These are phyloP conservation scores for Xylaria bambusicola DNA, from an alignment of 495 filamentous ascomycete species.

Conservation along the genomic window DNA sequence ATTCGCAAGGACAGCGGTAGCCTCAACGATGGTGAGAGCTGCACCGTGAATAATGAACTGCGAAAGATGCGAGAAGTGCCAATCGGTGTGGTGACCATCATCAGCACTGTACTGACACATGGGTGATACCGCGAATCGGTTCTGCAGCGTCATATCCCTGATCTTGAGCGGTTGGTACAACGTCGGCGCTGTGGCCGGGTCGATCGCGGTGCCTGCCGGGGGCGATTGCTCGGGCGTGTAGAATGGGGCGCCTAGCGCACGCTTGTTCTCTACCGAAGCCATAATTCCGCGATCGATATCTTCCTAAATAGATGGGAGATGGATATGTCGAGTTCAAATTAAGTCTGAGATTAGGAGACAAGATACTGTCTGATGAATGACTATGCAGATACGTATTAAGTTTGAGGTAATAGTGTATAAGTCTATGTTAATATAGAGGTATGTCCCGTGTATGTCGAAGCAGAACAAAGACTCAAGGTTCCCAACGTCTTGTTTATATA, in stretches of 20 bases:
- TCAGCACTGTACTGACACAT: constrained; percentile 73
- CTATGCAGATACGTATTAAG: too few species aligned
- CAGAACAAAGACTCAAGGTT: too few species aligned
- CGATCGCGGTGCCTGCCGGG: constrained; percentile 55
- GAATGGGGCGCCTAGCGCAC: constrained; percentile 47
- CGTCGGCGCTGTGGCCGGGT: constrained; percentile 54
- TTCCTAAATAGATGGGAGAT: not conserved
- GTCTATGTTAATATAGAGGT: too few species aligned
- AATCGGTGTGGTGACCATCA: constrained; percentile 69
- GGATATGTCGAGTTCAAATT: not conserved
- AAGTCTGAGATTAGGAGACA: not conserved
- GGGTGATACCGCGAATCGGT: constrained; percentile 64
- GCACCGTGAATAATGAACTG: constrained; percentile 64
- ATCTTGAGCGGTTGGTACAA: constrained; percentile 68
- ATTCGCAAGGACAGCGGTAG: constrained; percentile 64
- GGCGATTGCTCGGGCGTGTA: constrained; percentile 62
- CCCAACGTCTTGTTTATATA: too few species aligned
- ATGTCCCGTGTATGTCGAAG: too few species aligned
- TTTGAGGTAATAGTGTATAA: too few species aligned
- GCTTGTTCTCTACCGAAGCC: constrained; percentile 28
- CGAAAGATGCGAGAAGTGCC: constrained; percentile 66
- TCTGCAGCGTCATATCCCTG: constrained; percentile 67
- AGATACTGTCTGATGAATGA: not conserved
- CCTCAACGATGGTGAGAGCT: constrained; percentile 68
- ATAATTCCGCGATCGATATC: constrained; percentile 4